phyloP scores from a whole-genome alignment of 2,329 filamentous ascomycete species.

The Cercospora citrullina region DNA sequence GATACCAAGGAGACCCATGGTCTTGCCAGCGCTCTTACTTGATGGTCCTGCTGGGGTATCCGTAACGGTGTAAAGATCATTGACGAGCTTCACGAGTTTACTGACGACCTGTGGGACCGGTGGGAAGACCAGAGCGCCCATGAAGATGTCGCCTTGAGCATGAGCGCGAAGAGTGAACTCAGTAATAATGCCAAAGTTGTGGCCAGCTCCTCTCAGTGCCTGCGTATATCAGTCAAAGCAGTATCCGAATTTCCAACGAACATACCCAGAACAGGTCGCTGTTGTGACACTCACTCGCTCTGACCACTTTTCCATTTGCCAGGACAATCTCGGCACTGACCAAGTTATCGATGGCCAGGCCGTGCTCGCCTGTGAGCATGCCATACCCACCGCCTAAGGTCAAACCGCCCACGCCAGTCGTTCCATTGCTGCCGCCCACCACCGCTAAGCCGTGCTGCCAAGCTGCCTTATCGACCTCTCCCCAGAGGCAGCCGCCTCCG shows the following conservation, averaged over 20 bases:
- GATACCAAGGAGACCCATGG: not conserved
- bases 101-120: constrained; percentile 21
- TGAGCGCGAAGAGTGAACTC: constrained; percentile 46
- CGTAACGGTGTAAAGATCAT: not conserved
- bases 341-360: constrained; percentile 56
- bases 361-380: constrained; percentile 55
- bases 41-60: not conserved
- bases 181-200: constrained; percentile 49
- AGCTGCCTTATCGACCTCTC: constrained; percentile 49
- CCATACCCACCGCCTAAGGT: constrained; percentile 47
- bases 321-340: constrained; percentile 44
- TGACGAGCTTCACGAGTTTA: not conserved
- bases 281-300: constrained; percentile 48
- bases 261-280: constrained; percentile 51
- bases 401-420: constrained; percentile 63
- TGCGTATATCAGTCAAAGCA: not conserved
- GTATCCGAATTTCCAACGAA: not conserved
- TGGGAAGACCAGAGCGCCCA: constrained; percentile 42
- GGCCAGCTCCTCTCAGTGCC: constrained; percentile 46
- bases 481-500: constrained; percentile 31
- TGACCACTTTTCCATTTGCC: constrained; percentile 43
- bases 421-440: constrained; percentile 62
- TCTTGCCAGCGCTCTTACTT: not conserved
- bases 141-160: constrained; percentile 38
- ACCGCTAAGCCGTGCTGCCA: constrained; percentile 56